Conservation (phyloP, 1,284 basidiomycete species). For the Austroboletus rostrupii region DNA sequence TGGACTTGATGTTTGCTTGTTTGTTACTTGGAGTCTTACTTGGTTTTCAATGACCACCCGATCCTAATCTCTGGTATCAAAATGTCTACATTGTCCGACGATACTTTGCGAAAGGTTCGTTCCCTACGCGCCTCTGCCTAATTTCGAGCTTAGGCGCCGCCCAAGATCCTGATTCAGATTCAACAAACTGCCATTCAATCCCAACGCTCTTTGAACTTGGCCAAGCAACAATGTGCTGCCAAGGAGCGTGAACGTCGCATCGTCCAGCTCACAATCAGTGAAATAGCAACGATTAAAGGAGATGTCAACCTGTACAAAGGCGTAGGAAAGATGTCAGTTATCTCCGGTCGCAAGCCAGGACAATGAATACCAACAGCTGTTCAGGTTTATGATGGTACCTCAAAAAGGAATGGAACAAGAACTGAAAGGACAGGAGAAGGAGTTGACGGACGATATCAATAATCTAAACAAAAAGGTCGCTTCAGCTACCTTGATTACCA, state of each 20-base stretch:
- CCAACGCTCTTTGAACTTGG: slow-evolving; percentile 69
- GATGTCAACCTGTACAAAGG: slow-evolving; percentile 83
- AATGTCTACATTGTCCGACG: slow-evolving; percentile 67
- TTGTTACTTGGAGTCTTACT: not conserved
- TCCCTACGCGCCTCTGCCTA: not conserved
- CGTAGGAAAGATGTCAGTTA: slow-evolving; percentile 83
- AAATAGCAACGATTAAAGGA: slow-evolving; percentile 60
- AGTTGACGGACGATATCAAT: slow-evolving; percentile 75
- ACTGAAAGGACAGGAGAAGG: slow-evolving; percentile 72
- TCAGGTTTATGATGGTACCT: slow-evolving; percentile 88
- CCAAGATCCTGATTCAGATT: slow-evolving; percentile 84
- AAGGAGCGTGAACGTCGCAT: slow-evolving; percentile 87
- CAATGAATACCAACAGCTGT: slow-evolving; percentile 2
- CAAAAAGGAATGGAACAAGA: slow-evolving; percentile 74
- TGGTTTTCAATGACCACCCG: slow-evolving; percentile 11
- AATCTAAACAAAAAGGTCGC: slow-evolving; percentile 73
- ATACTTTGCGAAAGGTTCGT: slow-evolving; percentile 78
- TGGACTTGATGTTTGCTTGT: not conserved
- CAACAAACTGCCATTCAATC: slow-evolving; percentile 82
- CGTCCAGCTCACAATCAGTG: slow-evolving; percentile 80
- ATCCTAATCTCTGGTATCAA: slow-evolving; percentile 1
- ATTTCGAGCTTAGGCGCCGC: slow-evolving; percentile 15
- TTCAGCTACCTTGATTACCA: not conserved
- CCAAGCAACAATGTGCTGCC: slow-evolving; percentile 66
- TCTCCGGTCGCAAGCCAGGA: not conserved